Percentiles rank a stretch among this genome's conserved stretches.
Conservation (phyloP, 768 basidiomycete species). For the Boletus fagicola region DNA sequence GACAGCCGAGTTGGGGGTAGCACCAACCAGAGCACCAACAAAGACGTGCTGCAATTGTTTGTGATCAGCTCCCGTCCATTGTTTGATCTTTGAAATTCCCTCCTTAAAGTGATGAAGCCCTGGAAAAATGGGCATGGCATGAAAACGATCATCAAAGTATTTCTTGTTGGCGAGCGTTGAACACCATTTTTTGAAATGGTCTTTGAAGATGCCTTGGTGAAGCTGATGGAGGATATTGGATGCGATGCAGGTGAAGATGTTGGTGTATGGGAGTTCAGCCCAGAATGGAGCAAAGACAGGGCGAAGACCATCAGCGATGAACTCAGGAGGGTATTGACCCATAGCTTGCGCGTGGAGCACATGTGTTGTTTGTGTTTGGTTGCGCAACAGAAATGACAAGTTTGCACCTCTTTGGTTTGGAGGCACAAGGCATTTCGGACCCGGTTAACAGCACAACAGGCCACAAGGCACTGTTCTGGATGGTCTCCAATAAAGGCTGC, state of each 20-base stretch:
- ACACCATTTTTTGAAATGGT: neutral
- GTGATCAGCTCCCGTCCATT: neutral
- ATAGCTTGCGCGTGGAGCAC: neutral
- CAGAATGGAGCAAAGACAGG: neutral
- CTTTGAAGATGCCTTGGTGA: neutral
- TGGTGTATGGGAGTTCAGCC: neutral
- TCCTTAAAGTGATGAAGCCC: neutral
- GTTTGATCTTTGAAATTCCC: neutral
- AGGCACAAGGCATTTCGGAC: neutral
- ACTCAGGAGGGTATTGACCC: neutral
- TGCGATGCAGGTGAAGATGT: neutral
- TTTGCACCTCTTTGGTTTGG: neutral
- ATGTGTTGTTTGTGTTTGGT: neutral
- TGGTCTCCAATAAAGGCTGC: neutral
- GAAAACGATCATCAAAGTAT: neutral
- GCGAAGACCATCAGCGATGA: neutral
- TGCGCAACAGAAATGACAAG: neutral
- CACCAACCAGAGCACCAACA: neutral
- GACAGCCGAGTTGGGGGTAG: too few species aligned
- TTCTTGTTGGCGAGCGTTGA: neutral
- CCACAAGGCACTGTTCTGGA: neutral
- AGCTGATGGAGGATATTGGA: neutral
- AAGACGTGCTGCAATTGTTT: neutral
- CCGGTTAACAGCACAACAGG: neutral
- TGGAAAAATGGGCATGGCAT: neutral